Evolutionary conservation across 116 monocot genomes (phyloP).

Genomic region (Thalassia testudinum): DNA sequence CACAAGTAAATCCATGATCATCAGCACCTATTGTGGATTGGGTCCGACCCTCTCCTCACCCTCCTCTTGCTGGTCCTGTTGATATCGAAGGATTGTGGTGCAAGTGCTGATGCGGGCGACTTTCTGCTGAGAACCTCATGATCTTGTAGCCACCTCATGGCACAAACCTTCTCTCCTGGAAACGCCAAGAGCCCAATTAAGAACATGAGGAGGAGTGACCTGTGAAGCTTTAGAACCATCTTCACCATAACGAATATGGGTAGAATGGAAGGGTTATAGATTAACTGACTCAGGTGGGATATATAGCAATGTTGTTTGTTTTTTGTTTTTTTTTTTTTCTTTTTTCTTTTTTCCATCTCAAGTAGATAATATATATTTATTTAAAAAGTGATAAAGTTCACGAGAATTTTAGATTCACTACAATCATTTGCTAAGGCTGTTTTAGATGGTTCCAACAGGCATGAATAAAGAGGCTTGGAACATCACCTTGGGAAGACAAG

Average conservation of each 20-base stretch:
- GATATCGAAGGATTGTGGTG: conserved; percentile 25
- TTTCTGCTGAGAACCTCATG: conserved; percentile 7
- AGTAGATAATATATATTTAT: not conserved
- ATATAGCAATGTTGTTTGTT: not conserved
- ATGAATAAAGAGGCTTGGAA: conserved; percentile 17
- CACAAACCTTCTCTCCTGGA: conserved; percentile 16
- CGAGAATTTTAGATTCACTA: conserved; percentile 33
- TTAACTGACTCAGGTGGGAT: not conserved
- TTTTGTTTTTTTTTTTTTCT: too few relatives aligned
- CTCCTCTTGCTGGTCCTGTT: conserved; percentile 51
- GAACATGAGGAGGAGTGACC: conserved; percentile 22
- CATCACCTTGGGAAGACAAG: conserved; percentile 17
- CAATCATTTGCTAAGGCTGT: conserved; percentile 54
- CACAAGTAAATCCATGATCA: not conserved
- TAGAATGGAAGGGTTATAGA: not conserved
- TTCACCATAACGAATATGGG: not conserved
- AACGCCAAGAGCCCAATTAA: conserved; percentile 24
- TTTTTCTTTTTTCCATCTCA: too few relatives aligned
- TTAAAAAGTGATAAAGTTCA: not conserved
- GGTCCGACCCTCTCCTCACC: conserved; percentile 88
- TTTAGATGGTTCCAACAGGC: conserved; percentile 45
- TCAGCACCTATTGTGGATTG: conserved; percentile 89
- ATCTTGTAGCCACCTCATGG: conserved; percentile 14
- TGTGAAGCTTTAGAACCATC: not conserved
- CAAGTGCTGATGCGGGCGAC: conserved; percentile 15